These are phyloP conservation scores for Penicillium chermesinum DNA, from an alignment of 495 filamentous ascomycete genomes.

Conservation along the genomic window DNA sequence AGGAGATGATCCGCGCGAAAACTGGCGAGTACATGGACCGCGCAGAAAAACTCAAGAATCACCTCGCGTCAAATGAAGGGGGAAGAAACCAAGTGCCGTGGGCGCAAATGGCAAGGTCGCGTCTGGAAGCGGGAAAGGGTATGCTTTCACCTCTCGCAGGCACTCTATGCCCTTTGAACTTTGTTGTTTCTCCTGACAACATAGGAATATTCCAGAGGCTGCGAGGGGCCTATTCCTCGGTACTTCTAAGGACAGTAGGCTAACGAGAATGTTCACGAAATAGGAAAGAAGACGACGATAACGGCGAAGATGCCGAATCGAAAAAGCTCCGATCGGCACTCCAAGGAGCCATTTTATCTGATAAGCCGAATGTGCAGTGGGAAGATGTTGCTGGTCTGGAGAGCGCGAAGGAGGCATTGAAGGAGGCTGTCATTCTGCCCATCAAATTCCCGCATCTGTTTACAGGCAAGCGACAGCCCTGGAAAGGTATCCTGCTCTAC, in stretches of 20 bases:
- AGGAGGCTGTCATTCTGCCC: constrained; percentile 93
- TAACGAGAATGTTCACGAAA: constrained; percentile 7
- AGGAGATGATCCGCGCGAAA: constrained; percentile 94
- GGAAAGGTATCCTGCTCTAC: constrained; percentile 96
- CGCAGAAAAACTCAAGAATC: constrained; percentile 92
- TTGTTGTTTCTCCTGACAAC: neutral
- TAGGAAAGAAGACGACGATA: constrained; percentile 58
- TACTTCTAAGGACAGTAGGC: neutral
- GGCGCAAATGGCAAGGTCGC: constrained; percentile 77
- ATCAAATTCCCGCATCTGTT: constrained; percentile 99
- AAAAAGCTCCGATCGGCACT: constrained; percentile 92
- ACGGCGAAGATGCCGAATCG: constrained; percentile 75
- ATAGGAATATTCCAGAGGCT: neutral
- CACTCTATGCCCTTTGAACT: too few species aligned
- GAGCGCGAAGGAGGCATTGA: constrained; percentile 90
- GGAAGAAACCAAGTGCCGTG: constrained; percentile 74
- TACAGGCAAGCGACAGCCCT: constrained; percentile 92
- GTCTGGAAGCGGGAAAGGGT: constrained; percentile 64
- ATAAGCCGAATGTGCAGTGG: constrained; percentile 94
- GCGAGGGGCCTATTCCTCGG: neutral
- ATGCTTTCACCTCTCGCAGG: too few species aligned
- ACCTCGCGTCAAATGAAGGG: constrained; percentile 71
- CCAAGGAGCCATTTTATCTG: constrained; percentile 85
- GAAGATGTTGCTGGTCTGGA: constrained; percentile 98
- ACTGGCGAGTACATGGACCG: constrained; percentile 96